phyloP scores from a whole-genome alignment of 2,329 filamentous ascomycete species.

The Neofusicoccum laricinum region DNA sequence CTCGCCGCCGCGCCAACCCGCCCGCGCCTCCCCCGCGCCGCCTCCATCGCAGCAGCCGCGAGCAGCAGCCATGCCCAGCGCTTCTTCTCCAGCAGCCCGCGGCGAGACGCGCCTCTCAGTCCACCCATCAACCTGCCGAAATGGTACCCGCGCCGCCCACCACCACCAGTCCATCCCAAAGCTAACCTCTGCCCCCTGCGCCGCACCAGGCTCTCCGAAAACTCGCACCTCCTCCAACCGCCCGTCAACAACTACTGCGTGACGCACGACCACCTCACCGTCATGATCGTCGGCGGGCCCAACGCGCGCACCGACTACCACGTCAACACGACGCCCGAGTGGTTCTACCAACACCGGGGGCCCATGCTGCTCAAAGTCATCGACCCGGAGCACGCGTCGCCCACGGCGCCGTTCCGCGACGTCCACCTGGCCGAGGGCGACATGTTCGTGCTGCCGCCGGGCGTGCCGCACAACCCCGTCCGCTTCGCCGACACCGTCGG shows the following conservation, averaged over 20 bases:
- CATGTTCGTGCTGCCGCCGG: conserved; percentile 88
- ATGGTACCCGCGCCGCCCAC: conserved; percentile 30
- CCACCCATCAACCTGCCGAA: conserved; percentile 39
- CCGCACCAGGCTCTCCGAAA: conserved; percentile 74
- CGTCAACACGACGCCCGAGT: conserved; percentile 93
- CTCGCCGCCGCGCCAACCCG: neutral
- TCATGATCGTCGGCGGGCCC: conserved; percentile 94
- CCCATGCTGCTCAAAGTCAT: conserved; percentile 93
- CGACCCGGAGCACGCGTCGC: conserved; percentile 54
- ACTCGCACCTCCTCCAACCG: conserved; percentile 87
- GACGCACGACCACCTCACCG: conserved; percentile 77
- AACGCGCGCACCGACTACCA: conserved; percentile 97
- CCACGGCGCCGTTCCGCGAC: conserved; percentile 61
- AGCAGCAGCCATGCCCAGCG: neutral
- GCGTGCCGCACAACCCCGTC: conserved; percentile 95
- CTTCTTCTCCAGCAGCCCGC: conserved; percentile 6
- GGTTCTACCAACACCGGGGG: conserved; percentile 96
- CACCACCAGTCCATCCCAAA: neutral
- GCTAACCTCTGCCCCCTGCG: no score
- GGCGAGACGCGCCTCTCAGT: neutral
- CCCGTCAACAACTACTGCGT: conserved; percentile 98
- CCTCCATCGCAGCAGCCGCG: neutral
- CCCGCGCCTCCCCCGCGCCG: neutral
- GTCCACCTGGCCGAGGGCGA: conserved; percentile 89
- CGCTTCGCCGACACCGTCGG: conserved; percentile 93